phyloP scores from a whole-genome alignment of 225 moss, liverwort and hornwort species.

The Takakia lepidozioides region DNA sequence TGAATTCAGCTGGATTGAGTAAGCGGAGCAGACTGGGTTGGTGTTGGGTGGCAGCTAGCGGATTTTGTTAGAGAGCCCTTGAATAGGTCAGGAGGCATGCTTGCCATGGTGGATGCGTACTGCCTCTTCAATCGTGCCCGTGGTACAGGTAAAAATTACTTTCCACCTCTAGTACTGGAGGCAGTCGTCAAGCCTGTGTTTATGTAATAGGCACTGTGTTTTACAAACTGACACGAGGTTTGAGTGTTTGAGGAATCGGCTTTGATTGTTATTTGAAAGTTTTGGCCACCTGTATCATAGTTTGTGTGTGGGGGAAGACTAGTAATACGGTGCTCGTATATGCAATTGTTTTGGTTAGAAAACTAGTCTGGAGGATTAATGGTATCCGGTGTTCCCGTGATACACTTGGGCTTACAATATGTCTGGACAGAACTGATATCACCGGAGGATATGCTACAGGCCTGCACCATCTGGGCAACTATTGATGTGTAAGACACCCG shows the following conservation, averaged over 20 bases:
- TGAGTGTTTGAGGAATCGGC: no score
- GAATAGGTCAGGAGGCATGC: slow-evolving; percentile 87
- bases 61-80: slow-evolving; percentile 93
- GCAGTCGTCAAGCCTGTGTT: background rate
- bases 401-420: no score
- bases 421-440: slow-evolving; percentile 69
- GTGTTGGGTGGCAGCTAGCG: slow-evolving; percentile 75
- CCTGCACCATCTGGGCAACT: slow-evolving; percentile 85
- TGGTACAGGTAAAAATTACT: slow-evolving; percentile 72
- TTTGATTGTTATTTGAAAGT: background rate
- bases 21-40: slow-evolving; percentile 37
- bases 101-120: slow-evolving; percentile 93
- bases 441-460: slow-evolving; percentile 92
- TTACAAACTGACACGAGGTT: no score
- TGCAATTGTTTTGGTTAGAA: no score
- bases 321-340: no score
- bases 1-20: no score
- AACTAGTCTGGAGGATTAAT: no score
- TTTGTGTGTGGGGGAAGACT: background rate
- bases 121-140: slow-evolving; percentile 95
- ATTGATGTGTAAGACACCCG: slow-evolving; percentile 78
- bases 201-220: background rate
- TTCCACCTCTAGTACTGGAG: no score
- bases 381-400: no score
- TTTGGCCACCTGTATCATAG: background rate